phyloP scores from a whole-genome alignment of 164 flowering plant genomes.

The Houttuynia cordata region DNA sequence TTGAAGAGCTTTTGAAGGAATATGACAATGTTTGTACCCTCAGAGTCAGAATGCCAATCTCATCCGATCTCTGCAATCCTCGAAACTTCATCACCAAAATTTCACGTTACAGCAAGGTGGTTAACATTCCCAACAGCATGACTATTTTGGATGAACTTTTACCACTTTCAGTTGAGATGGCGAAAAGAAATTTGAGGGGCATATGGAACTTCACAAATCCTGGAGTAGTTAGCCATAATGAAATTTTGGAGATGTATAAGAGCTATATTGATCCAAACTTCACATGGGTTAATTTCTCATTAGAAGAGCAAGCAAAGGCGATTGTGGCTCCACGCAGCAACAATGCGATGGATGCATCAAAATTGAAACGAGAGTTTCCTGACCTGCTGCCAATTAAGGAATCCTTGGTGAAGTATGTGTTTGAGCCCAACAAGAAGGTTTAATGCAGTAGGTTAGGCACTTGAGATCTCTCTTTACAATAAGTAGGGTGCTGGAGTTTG shows the following conservation, averaged over 20 bases:
- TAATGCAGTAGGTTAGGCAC: too few species aligned
- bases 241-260: constrained; percentile 63
- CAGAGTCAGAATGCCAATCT: constrained; percentile 64
- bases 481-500: background rate
- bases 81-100: constrained; percentile 68
- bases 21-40: constrained; percentile 63
- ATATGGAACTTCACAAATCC: constrained; percentile 71
- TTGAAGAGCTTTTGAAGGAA: constrained; percentile 57
- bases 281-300: constrained; percentile 29
- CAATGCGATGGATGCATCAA: constrained; percentile 33
- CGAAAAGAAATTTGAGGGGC: constrained; percentile 47
- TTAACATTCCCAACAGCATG: constrained; percentile 66
- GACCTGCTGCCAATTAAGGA: constrained; percentile 49
- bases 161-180: constrained; percentile 66
- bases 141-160: constrained; percentile 57
- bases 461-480: background rate
- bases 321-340: constrained; percentile 32
- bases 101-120: constrained; percentile 47
- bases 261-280: constrained; percentile 36
- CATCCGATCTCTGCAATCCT: constrained; percentile 57
- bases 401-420: constrained; percentile 31
- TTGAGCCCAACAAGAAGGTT: background rate
- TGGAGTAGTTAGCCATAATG: constrained; percentile 61
- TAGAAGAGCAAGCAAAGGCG: background rate
- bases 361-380: constrained; percentile 49